Evolutionary conservation across 352 stramenopile species (phyloP), one percentile per base, ranked within the genome.

Genomic region (Phytopythium ostracodes): DNA sequence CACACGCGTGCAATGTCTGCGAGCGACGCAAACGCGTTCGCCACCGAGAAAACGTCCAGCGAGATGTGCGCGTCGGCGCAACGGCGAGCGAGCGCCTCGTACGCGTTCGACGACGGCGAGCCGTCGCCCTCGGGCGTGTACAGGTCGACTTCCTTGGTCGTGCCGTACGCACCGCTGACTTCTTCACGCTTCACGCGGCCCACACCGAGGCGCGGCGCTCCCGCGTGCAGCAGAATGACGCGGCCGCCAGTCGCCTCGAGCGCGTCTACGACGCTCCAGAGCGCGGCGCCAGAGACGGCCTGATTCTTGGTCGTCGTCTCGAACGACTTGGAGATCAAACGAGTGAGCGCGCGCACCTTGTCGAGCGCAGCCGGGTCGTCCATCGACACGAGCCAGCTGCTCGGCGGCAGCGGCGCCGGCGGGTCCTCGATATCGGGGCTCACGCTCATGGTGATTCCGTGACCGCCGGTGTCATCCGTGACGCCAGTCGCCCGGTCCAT

Each of bases 21-120:
- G 25, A 94, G 68, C 43, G 89, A 94, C 17, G 84, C 80, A 61
- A 92, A 94, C 42, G 86, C 73, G 64, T 94, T 94, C 12, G 84
- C 88, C 54, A 93, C 87, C 25, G 81, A 90, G 54, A 92, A 94
- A 11, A 96, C 75, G 61, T 96, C 88, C 18, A 96, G 65, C 20
- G 84, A 94, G 64, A 96, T 88, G 65, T 94, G 86, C 14, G 63
- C 77, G 56, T 93, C 80, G 47, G 82, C 87, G 51, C 83, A 95
- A 59, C 81, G 64, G 20, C 76, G 77, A 35, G 84, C 81, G 20
- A 92, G 60, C 22, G 65, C 70, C 47, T 91, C 81, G 67, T 94
- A 96, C 56, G 70, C 59, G 52, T 91, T 89, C 22, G 35, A 49
- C 33, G 15, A 20, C 25, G 55, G 55, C 2, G 55, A 60, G 42